Percentiles rank a stretch among this genome's conserved stretches.
phyloP scores from a whole-genome alignment of 1,139 yeast genomes.

The Suhomyces atakaporum region DNA sequence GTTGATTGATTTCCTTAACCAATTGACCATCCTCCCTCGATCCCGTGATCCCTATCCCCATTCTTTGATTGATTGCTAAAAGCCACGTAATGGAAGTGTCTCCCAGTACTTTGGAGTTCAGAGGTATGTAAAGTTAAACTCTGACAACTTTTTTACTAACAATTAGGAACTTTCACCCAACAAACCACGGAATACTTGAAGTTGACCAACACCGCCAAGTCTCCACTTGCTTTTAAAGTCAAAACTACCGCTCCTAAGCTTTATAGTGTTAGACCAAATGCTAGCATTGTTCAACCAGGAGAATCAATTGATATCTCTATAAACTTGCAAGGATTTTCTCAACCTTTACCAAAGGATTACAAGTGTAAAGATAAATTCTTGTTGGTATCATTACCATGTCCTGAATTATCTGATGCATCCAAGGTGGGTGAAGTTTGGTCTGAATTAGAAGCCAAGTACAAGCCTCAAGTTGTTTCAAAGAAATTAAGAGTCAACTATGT shows the following conservation, averaged over 20 bases:
- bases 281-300: slow-evolving; percentile 78
- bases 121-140: slow-evolving; percentile 54
- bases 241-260: slow-evolving; percentile 97
- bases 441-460: slow-evolving; percentile 62
- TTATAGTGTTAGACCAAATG: slow-evolving; percentile 95
- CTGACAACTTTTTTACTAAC: slow-evolving; percentile 19
- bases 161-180: slow-evolving; percentile 65
- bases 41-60: slow-evolving; percentile 1
- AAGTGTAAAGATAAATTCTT: slow-evolving; percentile 91
- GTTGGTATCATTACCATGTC: slow-evolving; percentile 81
- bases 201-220: slow-evolving; percentile 63
- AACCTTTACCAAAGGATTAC: slow-evolving; percentile 70
- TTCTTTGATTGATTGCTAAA: slow-evolving; percentile 6
- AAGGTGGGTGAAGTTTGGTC: slow-evolving; percentile 74
- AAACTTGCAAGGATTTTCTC: slow-evolving; percentile 79
- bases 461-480: slow-evolving; percentile 62
- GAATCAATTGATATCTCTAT: slow-evolving; percentile 72
- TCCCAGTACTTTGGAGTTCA: slow-evolving; percentile 65
- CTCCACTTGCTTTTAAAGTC: slow-evolving; percentile 85
- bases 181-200: slow-evolving; percentile 70
- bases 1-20: slow-evolving; percentile 1
- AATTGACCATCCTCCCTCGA: slow-evolving; percentile 1
- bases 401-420: slow-evolving; percentile 54
- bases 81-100: slow-evolving; percentile 53
- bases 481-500: slow-evolving; percentile 78